Percentiles rank a stretch among this genome's conserved stretches.
These are phyloP conservation scores for Xylaria sp. DNA, from an alignment of 495 filamentous ascomycete species.

Conservation along the genomic window DNA sequence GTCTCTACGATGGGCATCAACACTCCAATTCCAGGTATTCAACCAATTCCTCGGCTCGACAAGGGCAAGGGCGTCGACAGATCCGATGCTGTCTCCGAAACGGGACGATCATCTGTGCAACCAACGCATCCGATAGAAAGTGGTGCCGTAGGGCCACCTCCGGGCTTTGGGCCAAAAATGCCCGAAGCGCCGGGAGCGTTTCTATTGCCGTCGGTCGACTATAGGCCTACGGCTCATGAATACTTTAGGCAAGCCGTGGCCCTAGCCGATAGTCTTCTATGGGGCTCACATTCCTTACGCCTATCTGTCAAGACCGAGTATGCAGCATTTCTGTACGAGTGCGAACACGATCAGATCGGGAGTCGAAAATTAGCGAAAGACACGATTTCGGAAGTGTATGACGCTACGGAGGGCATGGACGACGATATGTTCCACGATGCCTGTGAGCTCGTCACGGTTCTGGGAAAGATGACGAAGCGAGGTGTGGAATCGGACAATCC, in stretches of 20 bases:
- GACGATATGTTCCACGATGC: slow-evolving; percentile 87
- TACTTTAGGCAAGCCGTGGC: slow-evolving; percentile 80
- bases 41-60: slow-evolving; percentile 41
- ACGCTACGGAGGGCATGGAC: slow-evolving; percentile 87
- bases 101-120: slow-evolving; percentile 43
- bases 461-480: slow-evolving; percentile 81
- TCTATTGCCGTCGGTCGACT: slow-evolving; percentile 80
- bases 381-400: slow-evolving; percentile 90
- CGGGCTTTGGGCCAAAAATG: slow-evolving; percentile 56
- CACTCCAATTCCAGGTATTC: slow-evolving; percentile 37
- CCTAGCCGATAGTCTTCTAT: slow-evolving; percentile 76
- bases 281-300: slow-evolving; percentile 88
- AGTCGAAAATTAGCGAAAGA: slow-evolving; percentile 78
- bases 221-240: slow-evolving; percentile 77
- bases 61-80: slow-evolving; percentile 56
- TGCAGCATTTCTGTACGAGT: slow-evolving; percentile 94
- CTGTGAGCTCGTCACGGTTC: slow-evolving; percentile 73
- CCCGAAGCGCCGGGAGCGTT: slow-evolving; percentile 66
- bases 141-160: slow-evolving; percentile 57
- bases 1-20: slow-evolving; percentile 49
- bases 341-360: slow-evolving; percentile 77
- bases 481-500: slow-evolving; percentile 51
- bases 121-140: slow-evolving; percentile 55
- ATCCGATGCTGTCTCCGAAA: slow-evolving; percentile 36
- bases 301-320: slow-evolving; percentile 93